A percentile compares a stretch with the other conserved stretches of the same genome.
Conservation (phyloP, 164 flowering plant species). For the Paratinospora sagittata region DNA sequence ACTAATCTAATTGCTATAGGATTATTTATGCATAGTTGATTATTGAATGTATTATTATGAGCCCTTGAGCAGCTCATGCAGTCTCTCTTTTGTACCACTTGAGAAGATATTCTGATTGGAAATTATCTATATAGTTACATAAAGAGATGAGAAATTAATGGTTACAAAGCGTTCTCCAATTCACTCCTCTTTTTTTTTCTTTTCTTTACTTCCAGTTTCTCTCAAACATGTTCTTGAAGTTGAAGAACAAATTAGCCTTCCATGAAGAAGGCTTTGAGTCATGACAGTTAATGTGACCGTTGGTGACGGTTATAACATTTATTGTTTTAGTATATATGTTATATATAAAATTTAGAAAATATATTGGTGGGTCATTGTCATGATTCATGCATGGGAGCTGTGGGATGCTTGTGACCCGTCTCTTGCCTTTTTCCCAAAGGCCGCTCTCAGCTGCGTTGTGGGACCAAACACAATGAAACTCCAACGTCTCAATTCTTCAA, state of each 20-base stretch:
- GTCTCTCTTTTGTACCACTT: background rate
- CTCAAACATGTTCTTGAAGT: background rate
- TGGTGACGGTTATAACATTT: background rate
- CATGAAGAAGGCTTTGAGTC: constrained; percentile 26
- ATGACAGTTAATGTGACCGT: background rate
- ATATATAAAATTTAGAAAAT: background rate
- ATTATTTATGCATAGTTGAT: background rate
- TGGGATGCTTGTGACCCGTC: constrained; percentile 1
- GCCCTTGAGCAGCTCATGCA: background rate
- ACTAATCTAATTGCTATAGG: background rate
- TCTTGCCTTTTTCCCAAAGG: background rate
- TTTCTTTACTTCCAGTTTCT: too few relatives aligned
- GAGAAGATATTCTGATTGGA: too few relatives aligned
- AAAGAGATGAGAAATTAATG: background rate
- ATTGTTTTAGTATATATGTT: background rate
- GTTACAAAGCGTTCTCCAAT: background rate
- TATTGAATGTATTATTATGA: background rate
- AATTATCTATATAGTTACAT: too few relatives aligned
- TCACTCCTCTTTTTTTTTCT: too few relatives aligned
- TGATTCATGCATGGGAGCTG: background rate
- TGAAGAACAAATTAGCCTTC: background rate
- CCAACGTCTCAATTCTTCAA: too few relatives aligned
- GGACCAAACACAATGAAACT: background rate
- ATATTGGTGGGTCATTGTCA: background rate
- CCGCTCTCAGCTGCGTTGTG: background rate